These are phyloP conservation scores for Trichophyton schoenleinii DNA, from an alignment of 2,329 filamentous ascomycete genomes.

Conservation along the genomic window DNA sequence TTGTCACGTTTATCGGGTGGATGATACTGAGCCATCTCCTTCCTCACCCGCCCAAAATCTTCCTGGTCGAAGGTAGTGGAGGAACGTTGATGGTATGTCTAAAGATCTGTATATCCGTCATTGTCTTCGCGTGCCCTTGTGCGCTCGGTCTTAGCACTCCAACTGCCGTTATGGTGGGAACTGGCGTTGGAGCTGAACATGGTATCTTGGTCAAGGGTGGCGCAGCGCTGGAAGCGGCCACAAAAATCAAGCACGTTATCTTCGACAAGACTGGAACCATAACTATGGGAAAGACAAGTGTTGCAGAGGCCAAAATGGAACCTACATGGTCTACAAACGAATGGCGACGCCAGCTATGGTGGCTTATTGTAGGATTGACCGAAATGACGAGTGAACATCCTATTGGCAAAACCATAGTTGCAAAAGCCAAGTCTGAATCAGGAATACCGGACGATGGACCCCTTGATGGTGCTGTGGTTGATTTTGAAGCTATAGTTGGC, in stretches of 20 bases:
- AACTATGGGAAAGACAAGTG: constrained; percentile 90
- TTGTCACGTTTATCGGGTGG: constrained; percentile 79
- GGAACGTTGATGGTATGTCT: constrained; percentile 93
- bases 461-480: constrained; percentile 70
- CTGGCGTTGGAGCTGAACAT: constrained; percentile 88
- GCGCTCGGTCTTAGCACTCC: constrained; percentile 91
- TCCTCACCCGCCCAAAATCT: constrained; percentile 73
- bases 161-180: constrained; percentile 97
- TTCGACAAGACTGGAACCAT: constrained; percentile 77
- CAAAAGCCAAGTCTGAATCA: constrained; percentile 62
- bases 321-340: constrained; percentile 57
- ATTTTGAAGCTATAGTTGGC: constrained; percentile 73
- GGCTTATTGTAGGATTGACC: constrained; percentile 87
- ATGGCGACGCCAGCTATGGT: constrained; percentile 68
- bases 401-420: constrained; percentile 76
- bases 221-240: constrained; percentile 68
- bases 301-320: constrained; percentile 57
- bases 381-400: constrained; percentile 95
- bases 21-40: constrained; percentile 88
- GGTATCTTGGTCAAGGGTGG: constrained; percentile 98
- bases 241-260: constrained; percentile 52
- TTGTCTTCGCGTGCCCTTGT: constrained; percentile 95
- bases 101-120: constrained; percentile 95
- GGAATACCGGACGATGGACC: constrained; percentile 57
- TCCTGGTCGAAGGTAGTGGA: constrained; percentile 64